phyloP scores from a whole-genome alignment of 2,329 filamentous ascomycete species.

The Cladosporium colombiae region DNA sequence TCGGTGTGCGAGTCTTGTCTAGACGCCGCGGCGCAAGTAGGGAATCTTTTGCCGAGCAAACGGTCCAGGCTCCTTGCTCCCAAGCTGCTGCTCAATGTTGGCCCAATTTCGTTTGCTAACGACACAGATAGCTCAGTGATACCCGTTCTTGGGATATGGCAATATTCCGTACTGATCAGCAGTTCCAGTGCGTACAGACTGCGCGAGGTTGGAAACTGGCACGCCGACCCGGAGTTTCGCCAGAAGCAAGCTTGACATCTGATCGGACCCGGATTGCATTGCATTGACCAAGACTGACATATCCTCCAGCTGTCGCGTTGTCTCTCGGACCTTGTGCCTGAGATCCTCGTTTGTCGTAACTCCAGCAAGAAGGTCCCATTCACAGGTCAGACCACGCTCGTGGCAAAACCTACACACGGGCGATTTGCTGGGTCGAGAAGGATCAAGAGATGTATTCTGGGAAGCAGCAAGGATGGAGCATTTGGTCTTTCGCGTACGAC shows the following conservation, averaged over 20 bases:
- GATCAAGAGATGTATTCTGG: background rate
- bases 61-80: background rate
- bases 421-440: background rate
- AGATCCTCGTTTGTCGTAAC: background rate
- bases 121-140: background rate
- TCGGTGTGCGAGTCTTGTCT: background rate
- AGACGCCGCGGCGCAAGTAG: background rate
- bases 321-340: background rate
- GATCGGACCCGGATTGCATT: background rate
- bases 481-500: background rate
- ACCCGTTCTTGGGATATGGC: background rate
- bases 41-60: background rate
- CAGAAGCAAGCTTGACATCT: background rate
- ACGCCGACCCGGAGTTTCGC: background rate
- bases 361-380: background rate
- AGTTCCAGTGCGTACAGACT: background rate
- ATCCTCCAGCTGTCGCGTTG: background rate
- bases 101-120: background rate
- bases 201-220: background rate
- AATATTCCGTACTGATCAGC: background rate
- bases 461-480: background rate
- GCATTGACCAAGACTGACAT: background rate
- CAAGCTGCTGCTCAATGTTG: background rate
- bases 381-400: background rate
- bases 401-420: background rate